These are phyloP conservation scores for Zygotorulaspora mrakii DNA, from an alignment of 1,139 yeast genomes.

Conservation along the genomic window DNA sequence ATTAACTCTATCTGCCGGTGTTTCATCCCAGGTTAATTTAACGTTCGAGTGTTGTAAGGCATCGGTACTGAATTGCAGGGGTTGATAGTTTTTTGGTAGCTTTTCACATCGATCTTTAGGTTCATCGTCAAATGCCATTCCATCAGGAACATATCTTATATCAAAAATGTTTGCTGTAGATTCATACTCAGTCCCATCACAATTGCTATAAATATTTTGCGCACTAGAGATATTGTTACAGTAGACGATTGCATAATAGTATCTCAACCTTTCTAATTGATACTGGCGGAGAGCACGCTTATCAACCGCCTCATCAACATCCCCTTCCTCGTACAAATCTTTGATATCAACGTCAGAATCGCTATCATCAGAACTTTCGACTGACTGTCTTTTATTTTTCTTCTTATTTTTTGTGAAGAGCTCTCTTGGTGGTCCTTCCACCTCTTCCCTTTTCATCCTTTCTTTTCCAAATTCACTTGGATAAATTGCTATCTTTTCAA, in stretches of 20 bases:
- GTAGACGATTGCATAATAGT: conserved; percentile 87
- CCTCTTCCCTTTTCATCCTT: conserved; percentile 84
- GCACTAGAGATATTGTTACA: conserved; percentile 79
- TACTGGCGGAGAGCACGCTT: conserved; percentile 64
- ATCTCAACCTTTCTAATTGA: conserved; percentile 82
- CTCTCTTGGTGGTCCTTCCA: conserved; percentile 90
- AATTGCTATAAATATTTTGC: conserved; percentile 68
- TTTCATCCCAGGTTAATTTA: conserved; percentile 95
- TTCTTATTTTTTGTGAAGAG: conserved; percentile 53
- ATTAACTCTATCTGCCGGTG: conserved; percentile 85
- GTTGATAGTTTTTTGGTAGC: conserved; percentile 76
- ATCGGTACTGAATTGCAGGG: conserved; percentile 82
- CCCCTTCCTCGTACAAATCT: conserved; percentile 66
- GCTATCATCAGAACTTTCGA: conserved; percentile 44
- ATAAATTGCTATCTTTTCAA: conserved; percentile 67
- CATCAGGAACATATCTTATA: conserved; percentile 87
- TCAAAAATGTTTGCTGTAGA: conserved; percentile 94
- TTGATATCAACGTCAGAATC: conserved; percentile 56
- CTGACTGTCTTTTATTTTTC: conserved; percentile 35
- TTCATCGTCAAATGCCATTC: conserved; percentile 74
- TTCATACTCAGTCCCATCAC: conserved; percentile 95
- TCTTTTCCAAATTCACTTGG: conserved; percentile 95
- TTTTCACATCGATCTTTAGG: conserved; percentile 69
- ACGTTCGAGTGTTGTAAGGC: conserved; percentile 93
- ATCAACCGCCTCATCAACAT: conserved; percentile 70